Evolutionary conservation across 2,329 filamentous ascomycete species (phyloP).

Genomic region (Emericellopsis cladophorae): DNA sequence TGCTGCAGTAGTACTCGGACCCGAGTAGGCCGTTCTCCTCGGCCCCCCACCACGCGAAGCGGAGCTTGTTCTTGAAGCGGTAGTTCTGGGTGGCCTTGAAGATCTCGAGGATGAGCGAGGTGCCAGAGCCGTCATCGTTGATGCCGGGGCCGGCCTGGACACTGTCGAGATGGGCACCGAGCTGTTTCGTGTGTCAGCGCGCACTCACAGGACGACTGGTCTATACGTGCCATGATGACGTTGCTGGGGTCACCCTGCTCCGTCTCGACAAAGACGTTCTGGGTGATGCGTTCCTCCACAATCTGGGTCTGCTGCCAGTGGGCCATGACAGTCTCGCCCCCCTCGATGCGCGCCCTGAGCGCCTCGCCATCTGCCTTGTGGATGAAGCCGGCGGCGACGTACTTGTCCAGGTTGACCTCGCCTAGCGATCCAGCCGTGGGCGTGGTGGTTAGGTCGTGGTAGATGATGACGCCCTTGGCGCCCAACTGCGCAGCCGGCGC

Average conservation of each 20-base stretch:
- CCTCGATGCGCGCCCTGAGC: conserved; percentile 14
- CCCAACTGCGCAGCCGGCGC: conserved; percentile 14
- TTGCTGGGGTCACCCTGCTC: conserved; percentile 27
- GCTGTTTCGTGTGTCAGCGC: conserved; percentile 3
- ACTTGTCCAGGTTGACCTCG: conserved; percentile 9
- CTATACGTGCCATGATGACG: conserved; percentile 15
- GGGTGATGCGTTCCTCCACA: conserved; percentile 23
- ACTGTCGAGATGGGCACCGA: conserved; percentile 29
- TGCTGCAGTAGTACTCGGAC: conserved; percentile 21
- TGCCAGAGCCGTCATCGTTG: conserved; percentile 32
- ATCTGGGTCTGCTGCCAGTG: conserved; percentile 19
- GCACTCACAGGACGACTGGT: too few relatives aligned
- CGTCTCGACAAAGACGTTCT: conserved; percentile 32
- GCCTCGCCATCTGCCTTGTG: conserved; percentile 14
- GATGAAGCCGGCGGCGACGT: conserved; percentile 12
- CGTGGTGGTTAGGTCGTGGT: conserved; percentile 15
- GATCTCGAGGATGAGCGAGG: conserved; percentile 24
- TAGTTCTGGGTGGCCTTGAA: conserved; percentile 24
- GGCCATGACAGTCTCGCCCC: conserved; percentile 17
- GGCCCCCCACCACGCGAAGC: conserved; percentile 32
- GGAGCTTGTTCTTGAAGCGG: conserved; percentile 19
- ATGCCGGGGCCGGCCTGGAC: conserved; percentile 30
- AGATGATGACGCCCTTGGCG: conserved; percentile 15
- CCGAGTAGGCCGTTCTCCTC: conserved; percentile 28
- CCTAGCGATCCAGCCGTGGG: conserved; percentile 16